Conservation (phyloP, 2,329 filamentous ascomycete species). For the Penicillium griseofulvum region DNA sequence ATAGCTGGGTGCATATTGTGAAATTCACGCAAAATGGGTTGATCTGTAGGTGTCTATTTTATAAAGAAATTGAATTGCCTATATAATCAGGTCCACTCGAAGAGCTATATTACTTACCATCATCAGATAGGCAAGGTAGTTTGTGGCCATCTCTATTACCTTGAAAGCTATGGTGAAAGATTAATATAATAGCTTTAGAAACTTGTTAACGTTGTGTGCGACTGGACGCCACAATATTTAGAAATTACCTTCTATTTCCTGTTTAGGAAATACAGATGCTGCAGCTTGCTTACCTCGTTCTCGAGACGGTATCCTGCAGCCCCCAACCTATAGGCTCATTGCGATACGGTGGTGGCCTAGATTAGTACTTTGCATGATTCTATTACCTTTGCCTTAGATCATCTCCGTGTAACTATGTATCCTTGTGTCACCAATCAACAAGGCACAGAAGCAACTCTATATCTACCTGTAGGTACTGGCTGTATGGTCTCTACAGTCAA, state of each 20-base stretch:
- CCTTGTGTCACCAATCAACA: neutral
- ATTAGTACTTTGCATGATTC: neutral
- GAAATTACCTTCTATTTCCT: neutral
- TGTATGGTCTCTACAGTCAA: neutral
- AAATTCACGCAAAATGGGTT: neutral
- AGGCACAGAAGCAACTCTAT: neutral
- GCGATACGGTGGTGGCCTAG: no score
- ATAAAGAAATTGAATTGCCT: neutral
- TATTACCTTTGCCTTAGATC: neutral
- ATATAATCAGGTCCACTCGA: neutral
- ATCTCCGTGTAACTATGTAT: neutral
- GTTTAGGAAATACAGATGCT: neutral
- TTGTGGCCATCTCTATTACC: neutral
- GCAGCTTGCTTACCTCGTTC: neutral
- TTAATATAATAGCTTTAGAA: neutral
- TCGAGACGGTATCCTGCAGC: neutral
- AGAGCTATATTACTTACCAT: neutral
- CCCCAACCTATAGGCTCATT: neutral
- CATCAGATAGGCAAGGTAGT: neutral
- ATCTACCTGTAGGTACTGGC: neutral
- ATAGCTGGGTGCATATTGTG: no score
- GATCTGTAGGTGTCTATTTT: neutral
- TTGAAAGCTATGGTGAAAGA: neutral
- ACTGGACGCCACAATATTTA: neutral
- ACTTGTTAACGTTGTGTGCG: neutral